Conservation (phyloP, 257 asterid species). For the Penstemon eatonii region DNA sequence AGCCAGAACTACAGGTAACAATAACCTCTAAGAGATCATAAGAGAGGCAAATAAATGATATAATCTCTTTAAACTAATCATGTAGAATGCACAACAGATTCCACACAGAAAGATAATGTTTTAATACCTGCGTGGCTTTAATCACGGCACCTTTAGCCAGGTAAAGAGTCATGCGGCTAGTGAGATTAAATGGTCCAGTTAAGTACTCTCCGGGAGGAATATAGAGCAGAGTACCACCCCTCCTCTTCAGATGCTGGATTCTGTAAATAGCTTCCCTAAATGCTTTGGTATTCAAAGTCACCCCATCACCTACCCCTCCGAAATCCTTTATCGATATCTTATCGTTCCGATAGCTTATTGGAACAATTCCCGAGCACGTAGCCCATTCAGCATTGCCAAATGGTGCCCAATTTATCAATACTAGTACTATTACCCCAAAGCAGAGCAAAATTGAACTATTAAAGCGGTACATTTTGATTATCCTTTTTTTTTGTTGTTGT, state of each 20-base stretch:
- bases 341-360: slow-evolving; percentile 69
- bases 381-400: slow-evolving; percentile 43
- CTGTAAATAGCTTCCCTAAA: slow-evolving; percentile 73
- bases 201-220: slow-evolving; percentile 84
- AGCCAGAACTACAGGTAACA: not conserved
- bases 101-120: not conserved
- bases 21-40: too few species aligned
- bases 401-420: slow-evolving; percentile 28
- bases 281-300: slow-evolving; percentile 81
- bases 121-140: slow-evolving; percentile 73
- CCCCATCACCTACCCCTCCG: slow-evolving; percentile 91
- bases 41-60: not conserved
- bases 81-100: not conserved
- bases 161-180: slow-evolving; percentile 94
- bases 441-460: slow-evolving; percentile 26
- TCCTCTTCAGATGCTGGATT: slow-evolving; percentile 71
- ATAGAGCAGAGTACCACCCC: slow-evolving; percentile 89
- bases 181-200: slow-evolving; percentile 79
- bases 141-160: slow-evolving; percentile 82
- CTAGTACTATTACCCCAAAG: slow-evolving; percentile 24
- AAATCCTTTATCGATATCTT: slow-evolving; percentile 78
- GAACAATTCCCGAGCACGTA: slow-evolving; percentile 86
- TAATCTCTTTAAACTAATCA: not conserved
- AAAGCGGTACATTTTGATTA: slow-evolving; percentile 31
- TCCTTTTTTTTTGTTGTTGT: slow-evolving; percentile 3